These are phyloP conservation scores for Monosporozyma yasuniensis DNA, from an alignment of 805 yeast genomes.

Conservation along the genomic window DNA sequence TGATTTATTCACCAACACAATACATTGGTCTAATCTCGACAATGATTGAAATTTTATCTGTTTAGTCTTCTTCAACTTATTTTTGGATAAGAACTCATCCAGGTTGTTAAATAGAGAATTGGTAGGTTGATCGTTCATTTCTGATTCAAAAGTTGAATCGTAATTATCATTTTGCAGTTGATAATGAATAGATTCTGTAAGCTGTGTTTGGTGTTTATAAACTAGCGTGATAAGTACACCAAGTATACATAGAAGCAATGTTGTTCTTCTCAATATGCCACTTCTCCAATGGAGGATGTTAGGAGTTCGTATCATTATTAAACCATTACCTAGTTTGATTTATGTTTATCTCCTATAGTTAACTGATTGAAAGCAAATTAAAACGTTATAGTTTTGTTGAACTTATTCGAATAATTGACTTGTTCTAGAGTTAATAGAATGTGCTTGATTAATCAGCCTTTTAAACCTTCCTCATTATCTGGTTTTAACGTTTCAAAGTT, in stretches of 20 bases:
- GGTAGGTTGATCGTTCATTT: no score
- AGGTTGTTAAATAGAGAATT: neutral
- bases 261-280: neutral
- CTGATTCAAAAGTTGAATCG: neutral
- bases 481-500: no score
- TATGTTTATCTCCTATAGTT: neutral
- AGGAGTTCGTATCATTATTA: neutral
- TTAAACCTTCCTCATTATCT: no score
- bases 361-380: no score
- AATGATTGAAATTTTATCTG: neutral
- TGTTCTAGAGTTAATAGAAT: no score
- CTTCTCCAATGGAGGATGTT: neutral
- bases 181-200: neutral
- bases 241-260: neutral
- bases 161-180: neutral
- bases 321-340: neutral
- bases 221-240: neutral
- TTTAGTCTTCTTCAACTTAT: neutral
- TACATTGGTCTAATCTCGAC: neutral
- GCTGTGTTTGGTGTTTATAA: neutral
- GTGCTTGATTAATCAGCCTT: no score
- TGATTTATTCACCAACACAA: neutral
- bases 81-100: neutral
- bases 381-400: no score
- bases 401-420: no score